Conservation (phyloP, 108 stramenopile species). For the Nitzschia putrida region DNA sequence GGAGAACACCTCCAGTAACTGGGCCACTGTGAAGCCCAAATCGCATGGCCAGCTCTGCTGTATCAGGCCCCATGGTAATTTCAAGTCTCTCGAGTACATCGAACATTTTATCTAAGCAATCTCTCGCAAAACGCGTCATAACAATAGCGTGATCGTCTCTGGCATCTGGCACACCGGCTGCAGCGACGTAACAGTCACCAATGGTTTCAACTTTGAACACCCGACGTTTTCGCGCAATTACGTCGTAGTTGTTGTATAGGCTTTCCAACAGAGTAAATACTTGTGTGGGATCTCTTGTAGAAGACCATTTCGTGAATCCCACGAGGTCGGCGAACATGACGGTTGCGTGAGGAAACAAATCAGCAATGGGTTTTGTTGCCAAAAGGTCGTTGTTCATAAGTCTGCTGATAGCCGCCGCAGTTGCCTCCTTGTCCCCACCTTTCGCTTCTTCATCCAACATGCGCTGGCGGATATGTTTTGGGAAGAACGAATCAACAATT, state of each 20-base stretch:
- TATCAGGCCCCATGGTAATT: slow-evolving; percentile 9
- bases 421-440: background rate
- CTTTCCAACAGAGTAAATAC: slow-evolving; percentile 4
- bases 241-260: slow-evolving; percentile 3
- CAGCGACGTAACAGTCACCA: slow-evolving; percentile 12
- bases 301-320: background rate
- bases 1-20: slow-evolving; percentile 9
- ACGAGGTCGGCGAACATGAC: background rate
- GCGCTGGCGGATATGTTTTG: slow-evolving; percentile 3
- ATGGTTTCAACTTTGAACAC: slow-evolving; percentile 10
- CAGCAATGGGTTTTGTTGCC: slow-evolving; percentile 12
- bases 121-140: slow-evolving; percentile 15
- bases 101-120: slow-evolving; percentile 11
- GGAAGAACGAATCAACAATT: slow-evolving; percentile 13
- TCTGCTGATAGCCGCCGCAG: slow-evolving; percentile 7
- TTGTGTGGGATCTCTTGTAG: background rate
- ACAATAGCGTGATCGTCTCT: slow-evolving; percentile 12
- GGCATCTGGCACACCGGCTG: slow-evolving; percentile 2
- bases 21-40: slow-evolving; percentile 6
- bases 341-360: slow-evolving; percentile 6
- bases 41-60: slow-evolving; percentile 8
- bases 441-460: background rate
- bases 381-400: background rate
- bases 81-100: slow-evolving; percentile 9
- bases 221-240: background rate